Base-by-base conservation (phyloP, 176 grass and related monocot species). In the Rhynchospora pubera region DNA sequence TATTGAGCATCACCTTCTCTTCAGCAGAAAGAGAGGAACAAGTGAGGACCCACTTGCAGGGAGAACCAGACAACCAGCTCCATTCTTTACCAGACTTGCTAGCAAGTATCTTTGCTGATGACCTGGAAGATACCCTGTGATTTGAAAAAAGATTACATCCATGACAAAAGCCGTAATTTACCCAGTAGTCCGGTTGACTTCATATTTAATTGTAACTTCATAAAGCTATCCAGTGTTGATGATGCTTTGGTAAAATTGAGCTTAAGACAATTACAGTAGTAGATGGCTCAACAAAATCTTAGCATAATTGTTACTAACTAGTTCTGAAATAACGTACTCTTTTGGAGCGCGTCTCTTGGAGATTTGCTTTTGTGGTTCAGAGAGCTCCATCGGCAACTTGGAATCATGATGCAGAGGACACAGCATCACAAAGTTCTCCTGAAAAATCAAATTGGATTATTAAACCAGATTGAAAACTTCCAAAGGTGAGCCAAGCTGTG, bases 391-490 rank as follows among this genome's bases (percentile, higher is more conserved):
- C 12, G 90, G 91, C 62, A 97, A 83, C 80, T 87, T 92, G 24
- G 83, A 88, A 61, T 85, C 88, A 19, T 9, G 62, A 84, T 97
- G 94, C 16, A 94, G 84, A 77, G 92, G 92, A 78, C 94, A 97
- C 19, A 97, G 66, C 94, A 97, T 92, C 77, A 97, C 92, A 92
- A 97, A 97, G 51, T 97, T 97, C 85, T 94, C 88, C 94, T 97
- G 65, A 76, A 58, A 15, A 46, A 62, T 39, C 43, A 9, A 69
- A 44, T 55, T 69, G 22, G 55, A 39, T 57, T 58, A 39, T 70
- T n/a, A 7, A 47, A 5, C 61, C 77, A 79, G 24, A 58, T 7
- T 61, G 53, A 57, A 44, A 19, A 9, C 58, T 75, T 75, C 12
- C 15, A 75, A 52, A 75, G 22, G 52, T 1, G 30, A 52, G 6